Conservation (phyloP, 2,329 filamentous ascomycete genomes). For the Aspergillus pseudonomiae region DNA sequence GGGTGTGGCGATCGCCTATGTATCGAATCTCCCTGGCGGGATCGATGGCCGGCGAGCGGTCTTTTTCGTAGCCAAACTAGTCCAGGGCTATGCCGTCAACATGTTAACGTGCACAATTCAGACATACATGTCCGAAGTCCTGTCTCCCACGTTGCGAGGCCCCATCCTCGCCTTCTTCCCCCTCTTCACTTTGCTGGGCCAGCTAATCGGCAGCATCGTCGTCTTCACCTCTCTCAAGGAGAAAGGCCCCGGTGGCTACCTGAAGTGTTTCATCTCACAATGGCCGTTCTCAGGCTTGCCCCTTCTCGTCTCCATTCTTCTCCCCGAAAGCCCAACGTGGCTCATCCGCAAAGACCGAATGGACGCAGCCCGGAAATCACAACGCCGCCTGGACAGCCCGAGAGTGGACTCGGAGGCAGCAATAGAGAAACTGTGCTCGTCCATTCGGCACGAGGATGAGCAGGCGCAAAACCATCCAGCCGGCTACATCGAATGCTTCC, state of each 20-base stretch:
- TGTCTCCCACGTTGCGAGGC: slow-evolving; percentile 50
- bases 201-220: slow-evolving; percentile 50
- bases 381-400: slow-evolving; percentile 53
- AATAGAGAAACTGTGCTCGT: slow-evolving; percentile 39
- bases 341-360: slow-evolving; percentile 48
- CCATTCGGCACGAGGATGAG: slow-evolving; percentile 54
- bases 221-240: slow-evolving; percentile 41
- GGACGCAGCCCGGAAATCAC: slow-evolving; percentile 44
- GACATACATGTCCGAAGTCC: slow-evolving; percentile 57
- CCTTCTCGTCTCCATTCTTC: slow-evolving; percentile 46
- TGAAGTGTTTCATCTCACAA: slow-evolving; percentile 30
- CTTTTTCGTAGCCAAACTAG: slow-evolving; percentile 51
- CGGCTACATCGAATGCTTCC: slow-evolving; percentile 33
- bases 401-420: slow-evolving; percentile 38
- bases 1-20: slow-evolving; percentile 41
- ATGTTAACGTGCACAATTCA: slow-evolving; percentile 48
- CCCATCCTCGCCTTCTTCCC: slow-evolving; percentile 54
- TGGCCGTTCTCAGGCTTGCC: slow-evolving; percentile 42
- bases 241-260: slow-evolving; percentile 30
- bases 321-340: slow-evolving; percentile 57
- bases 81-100: slow-evolving; percentile 52
- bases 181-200: slow-evolving; percentile 53
- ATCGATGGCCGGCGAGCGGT: slow-evolving; percentile 37
- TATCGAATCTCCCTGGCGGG: slow-evolving; percentile 33
- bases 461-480: slow-evolving; percentile 34